Evolutionary conservation across 1,284 basidiomycete genomes (phyloP), one percentile per base, ranked within the genome.

Genomic region (Sanguinoderma infundibulare): DNA sequence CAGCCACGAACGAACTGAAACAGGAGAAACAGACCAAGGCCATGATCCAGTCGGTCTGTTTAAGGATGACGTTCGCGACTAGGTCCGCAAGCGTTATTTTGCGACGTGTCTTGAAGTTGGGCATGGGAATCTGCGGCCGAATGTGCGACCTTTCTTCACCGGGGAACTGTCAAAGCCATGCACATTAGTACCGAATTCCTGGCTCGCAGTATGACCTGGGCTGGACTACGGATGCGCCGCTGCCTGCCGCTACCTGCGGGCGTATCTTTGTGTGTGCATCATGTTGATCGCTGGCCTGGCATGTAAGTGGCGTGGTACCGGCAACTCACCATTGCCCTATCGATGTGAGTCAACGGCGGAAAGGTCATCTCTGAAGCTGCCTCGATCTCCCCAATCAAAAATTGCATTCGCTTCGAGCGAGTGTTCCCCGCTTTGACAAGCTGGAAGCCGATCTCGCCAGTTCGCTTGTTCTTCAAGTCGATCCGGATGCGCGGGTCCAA

Each of bases 261-360:
- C n/a, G n/a, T n/a, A n/a, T n/a, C n/a, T n/a, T n/a, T n/a, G n/a
- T n/a, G n/a, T n/a, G n/a, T n/a, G n/a, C n/a, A n/a, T n/a, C n/a
- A n/a, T n/a, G n/a, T n/a, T n/a, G n/a, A n/a, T n/a, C n/a, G n/a
- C n/a, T n/a, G n/a, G 39, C 39, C 9, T 40, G 22, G n/a, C 5
- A 8, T 3, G 39, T 17, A 17, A 17, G 39, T 8, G 34, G 12
- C 7, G 1, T 8, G 17, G 17, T 17, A 20, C 38, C 8, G 7
- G 38, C n/a, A 40, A 28, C 49, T 51, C 32, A 51, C 49, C 49
- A 51, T 51, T n/a, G 49, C 49, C 35, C 49, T 35, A 20, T 51
- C 49, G 15, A 51, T 12, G 12, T 34, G 32, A 8, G 28, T 35
- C 49, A 51, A 36, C 22, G 30, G 28, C 3, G 49, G 32, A 9